Percentiles rank a stretch among this genome's conserved stretches.
phyloP scores from a whole-genome alignment of 371 early-diverging fungal genomes.

The Mortierella sp. region DNA sequence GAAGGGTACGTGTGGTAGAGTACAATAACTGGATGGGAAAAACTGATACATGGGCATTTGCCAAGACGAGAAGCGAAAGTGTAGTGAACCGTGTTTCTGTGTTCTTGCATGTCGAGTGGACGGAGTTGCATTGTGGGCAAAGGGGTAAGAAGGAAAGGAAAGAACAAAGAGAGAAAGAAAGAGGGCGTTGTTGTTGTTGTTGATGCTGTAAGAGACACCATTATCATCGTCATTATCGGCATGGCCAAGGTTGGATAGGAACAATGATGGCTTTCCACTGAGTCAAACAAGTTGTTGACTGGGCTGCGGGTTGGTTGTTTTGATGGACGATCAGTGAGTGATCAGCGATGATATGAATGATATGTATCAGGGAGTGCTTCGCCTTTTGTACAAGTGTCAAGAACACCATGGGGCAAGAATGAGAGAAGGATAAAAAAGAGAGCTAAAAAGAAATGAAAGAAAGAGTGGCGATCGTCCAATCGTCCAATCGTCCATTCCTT shows the following conservation, averaged over 20 bases:
- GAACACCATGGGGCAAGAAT: not conserved
- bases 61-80: too few species aligned
- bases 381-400: not conserved
- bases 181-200: not conserved
- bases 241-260: constrained; percentile 6
- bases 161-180: not conserved
- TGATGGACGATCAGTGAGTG: not conserved
- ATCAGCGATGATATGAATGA: not conserved
- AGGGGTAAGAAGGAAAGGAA: not conserved
- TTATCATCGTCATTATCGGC: not conserved
- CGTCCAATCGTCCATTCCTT: not conserved
- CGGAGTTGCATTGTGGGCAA: not conserved
- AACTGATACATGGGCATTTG: not conserved
- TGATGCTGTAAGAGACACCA: not conserved
- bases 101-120: not conserved
- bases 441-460: not conserved
- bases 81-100: not conserved
- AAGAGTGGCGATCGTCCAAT: not conserved
- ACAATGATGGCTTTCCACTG: not conserved
- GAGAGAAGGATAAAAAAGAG: not conserved
- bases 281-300: too few species aligned
- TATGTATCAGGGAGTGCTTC: not conserved
- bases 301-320: not conserved
- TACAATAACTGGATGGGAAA: not conserved
- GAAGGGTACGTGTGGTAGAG: not conserved